A percentile compares a stretch with the other conserved stretches of the same genome.
phyloP scores from a whole-genome alignment of 2,329 filamentous ascomycete genomes.

The Hymenoscyphus linearis region DNA sequence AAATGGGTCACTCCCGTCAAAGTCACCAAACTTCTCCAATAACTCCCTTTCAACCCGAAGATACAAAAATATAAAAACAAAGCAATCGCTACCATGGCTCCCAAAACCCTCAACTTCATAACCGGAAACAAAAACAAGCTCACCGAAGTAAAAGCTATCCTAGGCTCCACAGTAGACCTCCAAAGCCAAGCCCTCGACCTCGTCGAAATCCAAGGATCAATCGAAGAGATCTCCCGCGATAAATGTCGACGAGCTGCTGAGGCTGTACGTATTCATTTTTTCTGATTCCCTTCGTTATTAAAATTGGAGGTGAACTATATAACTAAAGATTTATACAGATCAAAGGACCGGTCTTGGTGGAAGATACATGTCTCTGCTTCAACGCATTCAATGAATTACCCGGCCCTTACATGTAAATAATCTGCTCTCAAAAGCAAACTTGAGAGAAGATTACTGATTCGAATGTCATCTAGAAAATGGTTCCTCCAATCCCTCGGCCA shows the following conservation, averaged over 20 bases:
- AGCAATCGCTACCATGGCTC: slow-evolving; percentile 21
- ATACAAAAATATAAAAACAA: neutral
- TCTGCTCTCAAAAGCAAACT: neutral
- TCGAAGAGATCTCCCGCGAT: slow-evolving; percentile 85
- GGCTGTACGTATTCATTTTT: slow-evolving; percentile 45
- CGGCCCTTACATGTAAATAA: slow-evolving; percentile 81
- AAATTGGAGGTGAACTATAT: neutral
- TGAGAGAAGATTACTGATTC: neutral
- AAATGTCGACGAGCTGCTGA: slow-evolving; percentile 83
- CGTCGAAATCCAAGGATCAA: slow-evolving; percentile 83
- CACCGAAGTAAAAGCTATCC: slow-evolving; percentile 79
- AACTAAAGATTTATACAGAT: slow-evolving; percentile 45
- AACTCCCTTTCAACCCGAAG: neutral
- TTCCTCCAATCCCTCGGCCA: slow-evolving; percentile 83
- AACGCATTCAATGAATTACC: slow-evolving; percentile 85
- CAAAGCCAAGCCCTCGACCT: slow-evolving; percentile 73
- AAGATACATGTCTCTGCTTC: slow-evolving; percentile 94
- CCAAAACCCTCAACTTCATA: slow-evolving; percentile 74
- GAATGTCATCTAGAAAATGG: slow-evolving; percentile 60
- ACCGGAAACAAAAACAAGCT: slow-evolving; percentile 96
- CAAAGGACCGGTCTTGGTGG: slow-evolving; percentile 82
- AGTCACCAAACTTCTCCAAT: neutral
- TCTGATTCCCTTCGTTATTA: neutral
- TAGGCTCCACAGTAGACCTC: slow-evolving; percentile 67
- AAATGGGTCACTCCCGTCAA: no score